phyloP scores from a whole-genome alignment of 2,329 filamentous ascomycete genomes.

The Chaetothyriales sp. region DNA sequence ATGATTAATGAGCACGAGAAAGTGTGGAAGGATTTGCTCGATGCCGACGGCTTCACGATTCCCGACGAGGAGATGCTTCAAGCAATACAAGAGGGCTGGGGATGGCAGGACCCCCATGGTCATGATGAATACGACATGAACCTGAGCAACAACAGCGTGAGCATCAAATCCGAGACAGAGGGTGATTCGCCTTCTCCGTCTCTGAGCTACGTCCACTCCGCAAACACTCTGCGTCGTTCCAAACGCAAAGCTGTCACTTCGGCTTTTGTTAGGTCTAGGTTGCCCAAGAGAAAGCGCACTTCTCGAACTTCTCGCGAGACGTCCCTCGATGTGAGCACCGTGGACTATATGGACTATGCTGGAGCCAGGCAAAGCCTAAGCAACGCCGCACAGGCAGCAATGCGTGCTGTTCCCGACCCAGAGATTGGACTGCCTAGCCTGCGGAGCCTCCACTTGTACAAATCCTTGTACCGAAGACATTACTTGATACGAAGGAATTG shows the following conservation, averaged over 20 bases:
- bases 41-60: slow-evolving; percentile 66
- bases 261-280: slow-evolving; percentile 5
- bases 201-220: slow-evolving; percentile 5
- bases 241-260: slow-evolving; percentile 36
- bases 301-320: slow-evolving; percentile 28
- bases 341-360: slow-evolving; percentile 34
- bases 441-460: slow-evolving; percentile 80
- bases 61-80: slow-evolving; percentile 70
- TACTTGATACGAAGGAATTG: slow-evolving; percentile 81
- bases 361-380: slow-evolving; percentile 64
- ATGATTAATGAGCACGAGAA: slow-evolving; percentile 87
- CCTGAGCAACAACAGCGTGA: slow-evolving; percentile 43
- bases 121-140: slow-evolving; percentile 67
- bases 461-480: slow-evolving; percentile 87
- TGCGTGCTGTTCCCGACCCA: slow-evolving; percentile 66
- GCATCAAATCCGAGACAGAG: slow-evolving; percentile 28
- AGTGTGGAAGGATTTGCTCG: slow-evolving; percentile 87
- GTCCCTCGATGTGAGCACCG: slow-evolving; percentile 25
- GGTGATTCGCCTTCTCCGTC: slow-evolving; percentile 9
- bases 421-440: slow-evolving; percentile 65
- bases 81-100: slow-evolving; percentile 86
- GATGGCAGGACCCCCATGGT: slow-evolving; percentile 81
- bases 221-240: slow-evolving; percentile 20
- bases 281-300: slow-evolving; percentile 40
- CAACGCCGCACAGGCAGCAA: slow-evolving; percentile 75